These are phyloP conservation scores for Talaromyces wortmannii DNA, from an alignment of 495 filamentous ascomycete genomes.

Conservation along the genomic window DNA sequence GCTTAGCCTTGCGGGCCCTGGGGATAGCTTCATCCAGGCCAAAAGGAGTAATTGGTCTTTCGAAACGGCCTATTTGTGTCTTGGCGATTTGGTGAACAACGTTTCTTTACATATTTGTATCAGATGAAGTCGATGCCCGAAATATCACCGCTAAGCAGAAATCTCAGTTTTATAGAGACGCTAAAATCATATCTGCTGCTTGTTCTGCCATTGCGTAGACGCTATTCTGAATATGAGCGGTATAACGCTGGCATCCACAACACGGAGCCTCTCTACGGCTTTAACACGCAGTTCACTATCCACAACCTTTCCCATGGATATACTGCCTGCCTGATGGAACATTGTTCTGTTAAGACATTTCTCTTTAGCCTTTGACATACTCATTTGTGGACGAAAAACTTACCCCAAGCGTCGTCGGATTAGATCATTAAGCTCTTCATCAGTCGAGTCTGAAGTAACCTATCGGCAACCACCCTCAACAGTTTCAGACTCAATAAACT, in stretches of 20 bases:
- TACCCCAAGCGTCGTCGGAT: constrained; percentile 2
- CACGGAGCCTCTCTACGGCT: constrained; percentile 49
- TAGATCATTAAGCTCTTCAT: background rate
- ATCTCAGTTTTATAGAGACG: background rate
- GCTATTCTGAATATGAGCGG: constrained; percentile 35
- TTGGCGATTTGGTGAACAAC: no score
- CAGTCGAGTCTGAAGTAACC: background rate
- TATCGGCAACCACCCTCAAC: constrained; percentile 1
- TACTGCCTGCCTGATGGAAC: constrained; percentile 51
- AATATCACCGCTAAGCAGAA: background rate
- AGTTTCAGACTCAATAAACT: background rate
- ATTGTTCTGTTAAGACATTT: background rate
- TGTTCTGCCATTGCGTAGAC: constrained; percentile 23
- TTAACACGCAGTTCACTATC: constrained; percentile 47
- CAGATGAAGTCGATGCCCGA: background rate
- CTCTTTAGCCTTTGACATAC: background rate
- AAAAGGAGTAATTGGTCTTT: no score
- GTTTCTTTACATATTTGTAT: background rate
- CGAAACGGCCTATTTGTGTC: no score
- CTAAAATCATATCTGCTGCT: constrained; percentile 5
- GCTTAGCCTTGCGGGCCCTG: no score
- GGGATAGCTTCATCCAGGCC: no score
- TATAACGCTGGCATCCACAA: constrained; percentile 60
- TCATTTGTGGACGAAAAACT: background rate
- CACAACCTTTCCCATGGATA: constrained; percentile 57